A percentile compares a stretch with the other conserved stretches of the same genome.
phyloP scores from a whole-genome alignment of 768 basidiomycete genomes.

The Cyathus striatus region DNA sequence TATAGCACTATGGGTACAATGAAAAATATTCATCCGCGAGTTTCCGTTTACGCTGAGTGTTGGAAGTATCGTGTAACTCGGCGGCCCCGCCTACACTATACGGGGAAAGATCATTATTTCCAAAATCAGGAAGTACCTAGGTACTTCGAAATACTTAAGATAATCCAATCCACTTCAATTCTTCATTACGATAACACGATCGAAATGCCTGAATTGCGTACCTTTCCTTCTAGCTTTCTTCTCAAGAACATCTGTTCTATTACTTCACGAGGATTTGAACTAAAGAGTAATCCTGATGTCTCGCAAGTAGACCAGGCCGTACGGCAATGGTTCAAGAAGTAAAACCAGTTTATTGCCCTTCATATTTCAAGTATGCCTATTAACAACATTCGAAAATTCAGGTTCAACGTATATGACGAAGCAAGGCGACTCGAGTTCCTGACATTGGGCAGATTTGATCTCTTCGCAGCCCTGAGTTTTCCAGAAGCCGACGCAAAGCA shows the following conservation, averaged over 20 bases:
- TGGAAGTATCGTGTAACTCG: too few relatives aligned
- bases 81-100: too few relatives aligned
- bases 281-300: slow-evolving; percentile 5
- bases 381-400: neutral
- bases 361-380: neutral
- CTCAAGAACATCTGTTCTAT: slow-evolving; percentile 5
- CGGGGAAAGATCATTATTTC: too few relatives aligned
- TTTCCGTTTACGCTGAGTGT: too few relatives aligned
- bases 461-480: slow-evolving; percentile 13
- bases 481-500: slow-evolving; percentile 13
- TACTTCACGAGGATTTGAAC: slow-evolving; percentile 7
- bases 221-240: slow-evolving; percentile 2
- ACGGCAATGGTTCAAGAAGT: slow-evolving; percentile 6
- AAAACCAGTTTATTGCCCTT: neutral
- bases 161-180: too few relatives aligned
- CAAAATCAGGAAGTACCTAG: too few relatives aligned
- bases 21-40: too few relatives aligned
- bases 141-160: too few relatives aligned
- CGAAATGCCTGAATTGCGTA: too few relatives aligned
- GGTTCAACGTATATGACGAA: slow-evolving; percentile 10
- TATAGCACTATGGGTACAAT: too few relatives aligned
- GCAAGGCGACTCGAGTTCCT: slow-evolving; percentile 6
- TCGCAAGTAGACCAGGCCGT: slow-evolving; percentile 4
- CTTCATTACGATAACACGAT: too few relatives aligned
- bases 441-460: slow-evolving; percentile 11